Evolutionary conservation across 1,139 yeast species (phyloP).

Genomic region (Diutina neorugosa): DNA sequence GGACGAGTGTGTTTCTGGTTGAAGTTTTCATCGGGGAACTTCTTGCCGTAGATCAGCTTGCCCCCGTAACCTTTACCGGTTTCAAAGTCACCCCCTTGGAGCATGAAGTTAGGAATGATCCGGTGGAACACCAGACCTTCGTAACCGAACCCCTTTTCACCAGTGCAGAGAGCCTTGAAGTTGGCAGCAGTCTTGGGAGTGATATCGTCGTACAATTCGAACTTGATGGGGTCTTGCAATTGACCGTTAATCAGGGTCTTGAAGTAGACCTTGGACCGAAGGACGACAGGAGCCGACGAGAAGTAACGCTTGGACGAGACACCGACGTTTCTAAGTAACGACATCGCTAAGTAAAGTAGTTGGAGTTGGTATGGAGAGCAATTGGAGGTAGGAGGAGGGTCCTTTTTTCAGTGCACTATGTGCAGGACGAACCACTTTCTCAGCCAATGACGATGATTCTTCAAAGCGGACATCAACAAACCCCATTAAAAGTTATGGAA

Average conservation of each 20-base stretch:
- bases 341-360: too few species aligned
- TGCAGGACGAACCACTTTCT: too few species aligned
- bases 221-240: constrained; percentile 10
- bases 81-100: constrained; percentile 33
- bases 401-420: too few species aligned
- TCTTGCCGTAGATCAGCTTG: constrained; percentile 25
- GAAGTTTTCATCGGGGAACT: constrained; percentile 29
- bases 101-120: constrained; percentile 30
- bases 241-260: constrained; percentile 3
- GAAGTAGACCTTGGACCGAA: constrained; percentile 2
- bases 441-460: too few species aligned
- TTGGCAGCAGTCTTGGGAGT: constrained; percentile 10
- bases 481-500: too few species aligned
- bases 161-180: constrained; percentile 10
- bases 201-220: constrained; percentile 9
- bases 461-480: too few species aligned
- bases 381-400: too few species aligned
- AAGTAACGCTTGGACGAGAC: background rate
- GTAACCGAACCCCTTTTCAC: constrained; percentile 10
- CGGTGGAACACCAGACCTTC: constrained; percentile 19
- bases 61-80: constrained; percentile 32
- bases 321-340: background rate
- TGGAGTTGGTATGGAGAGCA: too few species aligned
- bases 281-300: background rate
- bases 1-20: constrained; percentile 21